Evolutionary conservation across 2,329 filamentous ascomycete genomes (phyloP).

Genomic region (Scleromitrula shiraiana): DNA sequence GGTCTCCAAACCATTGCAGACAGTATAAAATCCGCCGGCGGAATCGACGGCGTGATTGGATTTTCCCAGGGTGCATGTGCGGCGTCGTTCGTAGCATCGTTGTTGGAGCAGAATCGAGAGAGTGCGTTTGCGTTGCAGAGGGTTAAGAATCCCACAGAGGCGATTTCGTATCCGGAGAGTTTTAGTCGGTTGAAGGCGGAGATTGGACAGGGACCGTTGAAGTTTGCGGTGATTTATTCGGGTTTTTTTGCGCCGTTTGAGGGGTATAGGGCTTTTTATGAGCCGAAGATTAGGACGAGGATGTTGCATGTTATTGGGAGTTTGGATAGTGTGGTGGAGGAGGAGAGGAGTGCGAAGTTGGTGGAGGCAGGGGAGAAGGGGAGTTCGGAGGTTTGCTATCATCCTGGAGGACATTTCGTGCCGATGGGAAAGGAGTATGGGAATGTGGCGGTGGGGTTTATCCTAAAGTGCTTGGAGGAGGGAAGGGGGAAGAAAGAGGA

Average conservation of each 20-base stretch:
- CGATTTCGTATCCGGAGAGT: conserved; percentile 43
- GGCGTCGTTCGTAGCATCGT: conserved; percentile 62
- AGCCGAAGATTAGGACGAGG: conserved; percentile 68
- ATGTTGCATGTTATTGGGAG: conserved; percentile 76
- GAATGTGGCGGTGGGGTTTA: conserved; percentile 66
- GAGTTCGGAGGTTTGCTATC: conserved; percentile 48
- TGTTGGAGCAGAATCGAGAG: conserved; percentile 52
- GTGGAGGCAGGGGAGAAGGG: conserved; percentile 44
- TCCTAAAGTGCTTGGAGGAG: conserved; percentile 38
- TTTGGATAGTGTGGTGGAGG: conserved; percentile 82
- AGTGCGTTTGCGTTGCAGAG: conserved; percentile 36
- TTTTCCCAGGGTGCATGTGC: conserved; percentile 75
- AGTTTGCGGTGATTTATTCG: conserved; percentile 69
- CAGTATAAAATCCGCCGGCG: conserved; percentile 53
- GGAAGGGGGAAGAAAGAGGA: conserved; percentile 48
- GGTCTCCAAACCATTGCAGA: conserved; percentile 58
- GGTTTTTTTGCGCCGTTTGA: conserved; percentile 62
- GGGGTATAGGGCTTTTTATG: conserved; percentile 61
- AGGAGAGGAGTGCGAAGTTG: conserved; percentile 59
- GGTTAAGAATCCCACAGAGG: conserved; percentile 26
- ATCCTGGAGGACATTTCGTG: conserved; percentile 82
- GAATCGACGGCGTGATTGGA: conserved; percentile 70
- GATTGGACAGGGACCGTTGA: conserved; percentile 44
- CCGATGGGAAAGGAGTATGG: conserved; percentile 77
- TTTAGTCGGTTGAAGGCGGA: conserved; percentile 35